phyloP scores from a whole-genome alignment of 495 filamentous ascomycete species.

The Xylaria scruposa region DNA sequence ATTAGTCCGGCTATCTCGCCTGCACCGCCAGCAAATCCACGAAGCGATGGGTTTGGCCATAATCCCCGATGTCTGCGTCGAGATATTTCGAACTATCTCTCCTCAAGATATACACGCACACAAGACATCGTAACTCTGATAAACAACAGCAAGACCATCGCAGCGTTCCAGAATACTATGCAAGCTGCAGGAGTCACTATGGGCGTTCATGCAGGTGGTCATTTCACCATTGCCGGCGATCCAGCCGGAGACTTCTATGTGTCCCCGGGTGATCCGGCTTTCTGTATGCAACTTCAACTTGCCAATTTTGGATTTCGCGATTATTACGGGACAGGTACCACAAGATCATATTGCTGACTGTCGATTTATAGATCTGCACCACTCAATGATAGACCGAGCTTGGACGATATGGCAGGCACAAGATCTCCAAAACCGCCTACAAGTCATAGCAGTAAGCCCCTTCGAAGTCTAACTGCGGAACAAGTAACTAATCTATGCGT shows the following conservation, averaged over 20 bases:
- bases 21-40: constrained; percentile 44
- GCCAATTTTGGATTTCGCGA: background rate
- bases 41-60: constrained; percentile 46
- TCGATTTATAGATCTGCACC: constrained; percentile 53
- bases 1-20: constrained; percentile 43
- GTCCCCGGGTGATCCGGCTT: constrained; percentile 70
- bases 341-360: background rate
- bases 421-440: constrained; percentile 43
- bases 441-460: constrained; percentile 35
- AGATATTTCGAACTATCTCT: constrained; percentile 63
- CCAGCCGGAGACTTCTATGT: constrained; percentile 57
- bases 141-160: constrained; percentile 50
- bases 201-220: constrained; percentile 51
- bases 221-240: constrained; percentile 51
- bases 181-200: constrained; percentile 42
- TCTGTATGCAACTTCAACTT: constrained; percentile 48
- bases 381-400: constrained; percentile 69
- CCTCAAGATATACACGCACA: constrained; percentile 54
- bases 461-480: background rate
- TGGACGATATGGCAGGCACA: constrained; percentile 73
- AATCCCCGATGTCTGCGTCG: constrained; percentile 72
- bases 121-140: constrained; percentile 57
- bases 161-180: constrained; percentile 52
- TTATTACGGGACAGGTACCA: no score
- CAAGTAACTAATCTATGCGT: background rate